Evolutionary conservation across 2,329 filamentous ascomycete species (phyloP).

Genomic region (Trichoderma semiorbis): DNA sequence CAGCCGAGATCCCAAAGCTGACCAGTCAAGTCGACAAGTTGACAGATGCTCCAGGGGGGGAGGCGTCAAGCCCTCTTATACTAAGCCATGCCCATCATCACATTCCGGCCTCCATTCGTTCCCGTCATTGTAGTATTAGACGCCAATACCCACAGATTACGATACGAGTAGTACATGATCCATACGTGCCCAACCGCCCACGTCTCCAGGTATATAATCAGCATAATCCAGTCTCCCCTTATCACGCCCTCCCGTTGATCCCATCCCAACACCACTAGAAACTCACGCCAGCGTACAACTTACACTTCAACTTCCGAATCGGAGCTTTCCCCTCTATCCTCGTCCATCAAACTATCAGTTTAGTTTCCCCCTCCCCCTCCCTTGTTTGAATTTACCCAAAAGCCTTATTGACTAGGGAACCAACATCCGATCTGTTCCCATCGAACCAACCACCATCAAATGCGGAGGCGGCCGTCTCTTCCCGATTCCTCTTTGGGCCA

Average conservation of each 20-base stretch:
- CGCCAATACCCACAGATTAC: not conserved
- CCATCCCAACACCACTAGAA: not conserved
- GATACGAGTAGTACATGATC: not conserved
- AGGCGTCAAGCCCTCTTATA: not conserved
- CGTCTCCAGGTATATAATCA: not conserved
- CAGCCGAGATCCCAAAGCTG: not conserved
- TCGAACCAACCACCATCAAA: not conserved
- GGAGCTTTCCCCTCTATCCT: not conserved
- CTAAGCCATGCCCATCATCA: not conserved
- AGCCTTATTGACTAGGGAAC: not conserved
- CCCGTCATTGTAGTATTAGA: not conserved
- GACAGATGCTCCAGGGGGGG: not conserved
- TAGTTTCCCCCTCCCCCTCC: not conserved
- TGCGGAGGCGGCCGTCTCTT: constrained; percentile 4
- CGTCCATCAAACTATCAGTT: not conserved
- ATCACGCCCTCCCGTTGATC: not conserved
- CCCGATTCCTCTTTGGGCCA: constrained; percentile 11
- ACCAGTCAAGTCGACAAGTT: not conserved
- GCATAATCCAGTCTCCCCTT: not conserved
- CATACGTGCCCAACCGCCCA: not conserved
- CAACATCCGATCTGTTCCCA: not conserved
- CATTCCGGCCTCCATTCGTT: not conserved
- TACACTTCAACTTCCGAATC: constrained; percentile 6
- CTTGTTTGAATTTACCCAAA: not conserved
- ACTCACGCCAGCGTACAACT: not conserved